Conservation (phyloP, 805 yeast species). For the Ogataea trehaloabstinens region DNA sequence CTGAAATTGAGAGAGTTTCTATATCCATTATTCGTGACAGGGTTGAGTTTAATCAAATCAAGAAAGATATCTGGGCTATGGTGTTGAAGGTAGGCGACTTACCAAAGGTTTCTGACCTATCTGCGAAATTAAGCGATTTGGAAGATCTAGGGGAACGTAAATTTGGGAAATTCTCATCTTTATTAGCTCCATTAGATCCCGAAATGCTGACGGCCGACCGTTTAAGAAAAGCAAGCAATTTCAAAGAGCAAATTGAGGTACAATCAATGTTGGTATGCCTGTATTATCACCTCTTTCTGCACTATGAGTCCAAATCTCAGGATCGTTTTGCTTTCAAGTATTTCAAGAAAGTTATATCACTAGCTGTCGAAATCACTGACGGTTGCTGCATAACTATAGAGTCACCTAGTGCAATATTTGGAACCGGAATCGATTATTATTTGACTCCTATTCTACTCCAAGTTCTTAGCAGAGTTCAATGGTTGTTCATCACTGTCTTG, state of each 20-base stretch:
- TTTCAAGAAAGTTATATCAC: conserved; percentile 30
- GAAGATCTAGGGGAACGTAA: conserved; percentile 29
- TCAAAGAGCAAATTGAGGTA: conserved; percentile 18
- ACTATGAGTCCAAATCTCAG: conserved; percentile 35
- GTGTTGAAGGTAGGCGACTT: conserved; percentile 33
- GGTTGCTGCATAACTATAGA: conserved; percentile 31
- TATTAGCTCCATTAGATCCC: conserved; percentile 18
- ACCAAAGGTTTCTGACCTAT: conserved; percentile 35
- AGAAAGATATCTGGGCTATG: conserved; percentile 30
- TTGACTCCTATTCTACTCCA: conserved; percentile 37
- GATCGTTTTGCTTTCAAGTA: conserved; percentile 34
- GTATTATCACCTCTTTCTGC: conserved; percentile 36
- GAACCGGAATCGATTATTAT: conserved; percentile 38
- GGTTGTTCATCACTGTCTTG: conserved; percentile 4
- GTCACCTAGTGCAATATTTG: conserved; percentile 38
- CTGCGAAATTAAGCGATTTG: conserved; percentile 30
- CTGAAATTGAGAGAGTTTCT: conserved; percentile 37
- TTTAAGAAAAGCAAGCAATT: conserved; percentile 19
- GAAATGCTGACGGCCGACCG: conserved; percentile 11
- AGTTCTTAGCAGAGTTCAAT: conserved; percentile 11
- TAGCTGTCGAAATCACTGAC: conserved; percentile 33
- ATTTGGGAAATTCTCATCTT: conserved; percentile 6
- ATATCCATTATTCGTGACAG: conserved; percentile 31
- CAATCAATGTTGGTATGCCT: conserved; percentile 28
- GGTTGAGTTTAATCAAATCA: conserved; percentile 29